Evolutionary conservation across 176 grass and related monocot species (phyloP).

Genomic region (Oryza glumipatula): DNA sequence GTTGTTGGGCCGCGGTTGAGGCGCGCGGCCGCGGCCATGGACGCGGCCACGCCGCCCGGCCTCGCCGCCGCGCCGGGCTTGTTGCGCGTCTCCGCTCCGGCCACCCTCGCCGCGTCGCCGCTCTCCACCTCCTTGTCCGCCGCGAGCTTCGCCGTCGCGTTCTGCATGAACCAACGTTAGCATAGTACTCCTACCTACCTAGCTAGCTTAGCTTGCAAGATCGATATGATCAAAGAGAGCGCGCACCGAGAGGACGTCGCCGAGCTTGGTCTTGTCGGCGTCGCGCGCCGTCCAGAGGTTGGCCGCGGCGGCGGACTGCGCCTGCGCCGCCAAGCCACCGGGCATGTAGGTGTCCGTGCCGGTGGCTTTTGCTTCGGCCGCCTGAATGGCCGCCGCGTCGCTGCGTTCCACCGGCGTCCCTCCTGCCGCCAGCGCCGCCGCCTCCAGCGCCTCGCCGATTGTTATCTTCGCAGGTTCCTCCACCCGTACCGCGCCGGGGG

Average conservation of each 20-base stretch:
- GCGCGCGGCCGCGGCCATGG: slow-evolving; percentile 53
- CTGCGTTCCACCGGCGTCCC: slow-evolving; percentile 61
- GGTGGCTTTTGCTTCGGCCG: slow-evolving; percentile 52
- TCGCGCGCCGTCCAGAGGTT: slow-evolving; percentile 42
- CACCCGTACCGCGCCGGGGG: not conserved
- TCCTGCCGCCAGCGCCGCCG: slow-evolving; percentile 35
- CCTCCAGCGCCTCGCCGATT: slow-evolving; percentile 73
- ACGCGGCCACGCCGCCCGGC: slow-evolving; percentile 48
- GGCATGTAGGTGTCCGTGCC: slow-evolving; percentile 43
- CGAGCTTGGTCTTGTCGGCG: slow-evolving; percentile 63
- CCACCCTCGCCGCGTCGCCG: slow-evolving; percentile 58
- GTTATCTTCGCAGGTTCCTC: slow-evolving; percentile 43
- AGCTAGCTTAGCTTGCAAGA: too few species aligned
- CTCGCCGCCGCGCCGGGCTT: slow-evolving; percentile 35
- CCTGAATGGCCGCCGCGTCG: slow-evolving; percentile 79
- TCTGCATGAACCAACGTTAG: not conserved
- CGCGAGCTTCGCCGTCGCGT: slow-evolving; percentile 54
- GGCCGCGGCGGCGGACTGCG: slow-evolving; percentile 48
- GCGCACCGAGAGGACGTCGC: slow-evolving; percentile 62
- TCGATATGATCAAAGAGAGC: too few species aligned
- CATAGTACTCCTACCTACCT: too few species aligned
- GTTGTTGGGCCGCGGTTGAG: slow-evolving; percentile 41
- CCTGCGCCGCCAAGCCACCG: slow-evolving; percentile 50
- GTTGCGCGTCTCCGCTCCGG: slow-evolving; percentile 55
- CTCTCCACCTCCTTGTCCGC: slow-evolving; percentile 62